Evolutionary conservation across 2,329 filamentous ascomycete species (phyloP).

Genomic region (Fusarium drepaniforme): DNA sequence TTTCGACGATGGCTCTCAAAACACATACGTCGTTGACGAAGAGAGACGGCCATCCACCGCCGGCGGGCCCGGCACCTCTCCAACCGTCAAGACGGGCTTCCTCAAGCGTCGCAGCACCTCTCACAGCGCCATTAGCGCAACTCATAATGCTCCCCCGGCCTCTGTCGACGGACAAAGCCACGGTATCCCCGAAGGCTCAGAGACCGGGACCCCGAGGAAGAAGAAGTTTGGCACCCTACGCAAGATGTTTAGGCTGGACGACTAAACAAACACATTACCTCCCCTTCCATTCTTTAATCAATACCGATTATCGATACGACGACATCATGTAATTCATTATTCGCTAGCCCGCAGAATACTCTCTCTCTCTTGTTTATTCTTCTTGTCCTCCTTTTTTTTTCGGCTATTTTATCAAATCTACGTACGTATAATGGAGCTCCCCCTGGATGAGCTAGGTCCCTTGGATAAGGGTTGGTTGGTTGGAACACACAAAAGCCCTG

Average conservation of each 20-base stretch:
- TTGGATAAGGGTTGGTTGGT: conserved; percentile 14
- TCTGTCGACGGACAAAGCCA: conserved; percentile 16
- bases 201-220: conserved; percentile 55
- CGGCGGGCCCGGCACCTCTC: conserved; percentile 46
- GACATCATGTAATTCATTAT: not conserved
- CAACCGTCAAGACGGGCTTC: conserved; percentile 48
- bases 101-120: conserved; percentile 54
- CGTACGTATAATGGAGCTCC: not conserved
- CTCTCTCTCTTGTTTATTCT: conserved; percentile 9
- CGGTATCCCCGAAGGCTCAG: conserved; percentile 19
- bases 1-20: conserved; percentile 40
- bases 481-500: conserved; percentile 5
- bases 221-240: conserved; percentile 78
- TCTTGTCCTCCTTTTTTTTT: not conserved
- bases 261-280: conserved; percentile 48
- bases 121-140: conserved; percentile 43
- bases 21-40: conserved; percentile 42
- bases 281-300: not conserved
- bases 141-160: conserved; percentile 8
- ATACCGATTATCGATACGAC: not conserved
- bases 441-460: not conserved
- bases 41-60: conserved; percentile 52
- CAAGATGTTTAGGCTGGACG: conserved; percentile 70
- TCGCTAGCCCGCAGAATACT: conserved; percentile 9
- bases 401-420: not conserved